Conservation (phyloP, 768 basidiomycete genomes). For the Kondoa malvinella region DNA sequence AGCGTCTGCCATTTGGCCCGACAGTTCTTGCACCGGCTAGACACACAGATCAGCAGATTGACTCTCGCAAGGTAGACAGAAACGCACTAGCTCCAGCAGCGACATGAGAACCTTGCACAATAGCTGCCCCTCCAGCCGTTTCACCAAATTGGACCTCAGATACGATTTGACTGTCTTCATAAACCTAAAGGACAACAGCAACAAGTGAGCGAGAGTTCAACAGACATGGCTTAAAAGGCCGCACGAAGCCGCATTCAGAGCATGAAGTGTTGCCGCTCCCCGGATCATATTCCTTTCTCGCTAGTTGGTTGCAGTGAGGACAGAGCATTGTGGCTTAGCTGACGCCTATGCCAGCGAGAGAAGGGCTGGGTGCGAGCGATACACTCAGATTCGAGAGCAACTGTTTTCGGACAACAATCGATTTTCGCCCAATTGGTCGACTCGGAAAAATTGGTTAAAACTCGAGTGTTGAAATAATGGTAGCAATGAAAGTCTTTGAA, state of each 20-base stretch:
- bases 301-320: not conserved
- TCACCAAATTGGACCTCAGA: slow-evolving; percentile 94
- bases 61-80: not conserved
- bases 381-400: not conserved
- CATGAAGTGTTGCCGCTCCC: not conserved
- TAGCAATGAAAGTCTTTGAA: too few relatives aligned
- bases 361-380: not conserved
- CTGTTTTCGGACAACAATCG: too few relatives aligned
- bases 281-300: not conserved
- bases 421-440: too few relatives aligned
- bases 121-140: slow-evolving; percentile 72
- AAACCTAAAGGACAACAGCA: slow-evolving; percentile 43
- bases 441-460: too few relatives aligned
- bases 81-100: slow-evolving; percentile 64
- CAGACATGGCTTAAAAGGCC: not conserved
- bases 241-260: not conserved
- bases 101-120: slow-evolving; percentile 87
- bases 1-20: slow-evolving; percentile 23
- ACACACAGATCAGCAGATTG: not conserved
- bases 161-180: slow-evolving; percentile 85
- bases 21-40: slow-evolving; percentile 46
- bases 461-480: too few relatives aligned
- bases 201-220: not conserved
- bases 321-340: not conserved
- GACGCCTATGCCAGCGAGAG: not conserved